Evolutionary conservation across 2,329 filamentous ascomycete species (phyloP).

Genomic region (Clarireedia homoeocarpa): DNA sequence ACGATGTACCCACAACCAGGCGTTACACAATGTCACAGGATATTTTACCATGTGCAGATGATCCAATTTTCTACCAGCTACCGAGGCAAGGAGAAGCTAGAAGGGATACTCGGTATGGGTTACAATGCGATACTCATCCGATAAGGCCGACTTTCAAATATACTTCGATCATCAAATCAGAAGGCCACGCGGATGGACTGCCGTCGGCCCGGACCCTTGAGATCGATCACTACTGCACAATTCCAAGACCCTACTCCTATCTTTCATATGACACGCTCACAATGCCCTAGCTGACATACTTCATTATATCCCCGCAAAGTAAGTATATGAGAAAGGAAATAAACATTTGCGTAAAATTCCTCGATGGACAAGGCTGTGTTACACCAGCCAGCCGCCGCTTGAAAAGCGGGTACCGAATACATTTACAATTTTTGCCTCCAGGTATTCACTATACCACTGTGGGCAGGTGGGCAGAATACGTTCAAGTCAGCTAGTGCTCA

Average conservation of each 20-base stretch:
- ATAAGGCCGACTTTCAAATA: neutral
- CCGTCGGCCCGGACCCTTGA: neutral
- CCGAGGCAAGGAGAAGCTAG: neutral
- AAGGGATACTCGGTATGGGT: neutral
- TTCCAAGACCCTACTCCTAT: too few relatives aligned
- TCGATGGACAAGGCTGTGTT: neutral
- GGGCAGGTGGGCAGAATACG: neutral
- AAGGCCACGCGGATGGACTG: neutral
- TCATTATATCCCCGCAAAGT: too few relatives aligned
- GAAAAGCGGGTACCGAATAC: neutral
- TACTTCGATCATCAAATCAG: neutral
- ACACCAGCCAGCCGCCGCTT: conserved; percentile 5
- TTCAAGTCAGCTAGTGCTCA: neutral
- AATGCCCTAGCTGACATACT: too few relatives aligned
- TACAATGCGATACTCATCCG: neutral
- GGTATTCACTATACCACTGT: neutral
- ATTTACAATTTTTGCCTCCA: conserved; percentile 1
- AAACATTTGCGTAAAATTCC: neutral
- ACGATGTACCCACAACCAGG: neutral
- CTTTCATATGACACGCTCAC: too few relatives aligned
- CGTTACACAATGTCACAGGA: neutral
- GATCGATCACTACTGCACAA: neutral
- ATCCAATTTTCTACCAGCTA: neutral
- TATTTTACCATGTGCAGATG: neutral
- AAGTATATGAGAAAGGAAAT: neutral